A percentile compares a stretch with the other conserved stretches of the same genome.
Evolutionary conservation across 129 eudicot species (phyloP).

Genomic region (Escallonia herrerae): DNA sequence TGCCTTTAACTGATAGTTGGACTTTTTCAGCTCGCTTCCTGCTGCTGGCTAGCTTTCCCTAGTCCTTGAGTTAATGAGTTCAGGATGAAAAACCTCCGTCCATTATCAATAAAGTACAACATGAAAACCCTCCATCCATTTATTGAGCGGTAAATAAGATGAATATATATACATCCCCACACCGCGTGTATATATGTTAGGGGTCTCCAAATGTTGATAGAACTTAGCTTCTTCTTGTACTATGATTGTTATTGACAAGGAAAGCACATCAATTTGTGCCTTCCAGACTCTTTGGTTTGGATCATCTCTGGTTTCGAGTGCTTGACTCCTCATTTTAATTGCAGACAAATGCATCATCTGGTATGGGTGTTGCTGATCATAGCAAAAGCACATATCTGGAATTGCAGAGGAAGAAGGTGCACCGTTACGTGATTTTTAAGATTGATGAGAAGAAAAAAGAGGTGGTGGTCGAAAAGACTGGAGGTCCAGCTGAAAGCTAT

Average conservation of each 20-base stretch:
- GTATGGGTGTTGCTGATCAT: conserved; percentile 45
- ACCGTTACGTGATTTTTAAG: conserved; percentile 49
- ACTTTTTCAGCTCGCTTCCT: too few relatives aligned
- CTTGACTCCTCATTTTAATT: background rate
- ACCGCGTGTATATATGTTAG: too few relatives aligned
- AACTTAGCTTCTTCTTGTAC: too few relatives aligned
- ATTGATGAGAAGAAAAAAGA: conserved; percentile 49
- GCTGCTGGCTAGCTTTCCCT: too few relatives aligned
- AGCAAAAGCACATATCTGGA: conserved; percentile 38
- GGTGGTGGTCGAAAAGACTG: conserved; percentile 51
- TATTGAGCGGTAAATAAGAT: too few relatives aligned
- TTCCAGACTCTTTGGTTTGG: background rate
- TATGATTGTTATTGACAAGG: background rate
- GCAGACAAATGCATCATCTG: conserved; percentile 45
- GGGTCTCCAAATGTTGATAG: too few relatives aligned
- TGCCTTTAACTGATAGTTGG: too few relatives aligned
- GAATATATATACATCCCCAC: too few relatives aligned
- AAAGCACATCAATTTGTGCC: background rate
- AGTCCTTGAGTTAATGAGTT: too few relatives aligned
- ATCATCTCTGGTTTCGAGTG: background rate
- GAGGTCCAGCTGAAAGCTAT: conserved; percentile 41
- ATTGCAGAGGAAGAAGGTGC: conserved; percentile 49
- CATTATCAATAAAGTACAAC: too few relatives aligned
- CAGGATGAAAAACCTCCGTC: too few relatives aligned
- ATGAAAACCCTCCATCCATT: too few relatives aligned